These are phyloP conservation scores for Poteriospumella lacustris DNA, from an alignment of 108 stramenopile genomes.

Conservation along the genomic window DNA sequence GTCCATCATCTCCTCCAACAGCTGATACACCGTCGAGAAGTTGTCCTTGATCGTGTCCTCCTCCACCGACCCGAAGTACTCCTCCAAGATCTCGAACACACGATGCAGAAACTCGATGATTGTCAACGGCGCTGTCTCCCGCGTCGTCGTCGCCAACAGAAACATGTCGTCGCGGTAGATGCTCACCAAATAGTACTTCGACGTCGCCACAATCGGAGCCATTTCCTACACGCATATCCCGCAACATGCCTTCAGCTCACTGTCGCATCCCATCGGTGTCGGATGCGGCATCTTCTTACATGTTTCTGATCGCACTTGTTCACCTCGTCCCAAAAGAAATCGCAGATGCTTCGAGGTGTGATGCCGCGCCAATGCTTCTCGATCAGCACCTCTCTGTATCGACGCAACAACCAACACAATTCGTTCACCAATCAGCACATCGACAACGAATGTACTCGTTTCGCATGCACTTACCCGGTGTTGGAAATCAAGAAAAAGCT, in stretches of 20 bases:
- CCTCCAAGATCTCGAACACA: conserved; percentile 80
- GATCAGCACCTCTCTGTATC: conserved; percentile 41
- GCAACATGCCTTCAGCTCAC: too few species aligned
- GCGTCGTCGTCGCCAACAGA: conserved; percentile 75
- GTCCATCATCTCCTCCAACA: conserved; percentile 98
- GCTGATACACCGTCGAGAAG: conserved; percentile 90
- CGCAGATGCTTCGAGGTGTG: conserved; percentile 48
- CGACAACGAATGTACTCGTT: too few species aligned
- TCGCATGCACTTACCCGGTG: too few species aligned
- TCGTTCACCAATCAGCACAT: too few species aligned
- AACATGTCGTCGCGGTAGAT: conserved; percentile 77
- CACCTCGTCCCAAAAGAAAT: conserved; percentile 58
- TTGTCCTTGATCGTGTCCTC: conserved; percentile 90
- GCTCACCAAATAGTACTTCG: conserved; percentile 45
- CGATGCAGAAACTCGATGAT: conserved; percentile 87
- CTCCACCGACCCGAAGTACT: conserved; percentile 88
- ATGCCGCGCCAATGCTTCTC: conserved; percentile 59
- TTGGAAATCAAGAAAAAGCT: too few species aligned
- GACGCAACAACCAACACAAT: background rate
- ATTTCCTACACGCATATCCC: too few species aligned
- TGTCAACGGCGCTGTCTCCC: conserved; percentile 78
- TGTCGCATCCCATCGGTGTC: too few species aligned
- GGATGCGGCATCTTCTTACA: too few species aligned
- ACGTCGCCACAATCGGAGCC: conserved; percentile 47
- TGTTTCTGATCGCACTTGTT: conserved; percentile 8